A percentile compares a stretch with the other conserved stretches of the same genome.
These are phyloP conservation scores for Rhizophora mangle DNA, from an alignment of 345 rosid species.

Conservation along the genomic window DNA sequence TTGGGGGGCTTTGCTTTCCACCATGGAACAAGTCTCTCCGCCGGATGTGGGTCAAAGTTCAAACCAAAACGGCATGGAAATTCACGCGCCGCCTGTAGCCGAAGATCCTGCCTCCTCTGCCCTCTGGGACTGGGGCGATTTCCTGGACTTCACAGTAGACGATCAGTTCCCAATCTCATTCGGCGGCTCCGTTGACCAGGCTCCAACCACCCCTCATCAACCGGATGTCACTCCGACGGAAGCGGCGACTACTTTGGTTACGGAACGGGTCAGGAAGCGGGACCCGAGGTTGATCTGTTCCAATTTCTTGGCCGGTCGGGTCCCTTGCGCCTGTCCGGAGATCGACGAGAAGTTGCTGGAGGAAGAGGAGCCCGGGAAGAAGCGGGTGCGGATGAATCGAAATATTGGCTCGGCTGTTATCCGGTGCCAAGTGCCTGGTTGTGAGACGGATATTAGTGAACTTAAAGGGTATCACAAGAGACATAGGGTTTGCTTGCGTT, in stretches of 20 bases:
- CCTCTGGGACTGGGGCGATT: slow-evolving; percentile 82
- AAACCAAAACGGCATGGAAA: slow-evolving; percentile 18
- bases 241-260: slow-evolving; percentile 5
- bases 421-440: slow-evolving; percentile 75
- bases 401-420: slow-evolving; percentile 28
- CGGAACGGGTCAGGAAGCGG: slow-evolving; percentile 73
- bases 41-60: neutral
- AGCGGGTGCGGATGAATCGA: slow-evolving; percentile 45
- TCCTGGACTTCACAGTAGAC: slow-evolving; percentile 70
- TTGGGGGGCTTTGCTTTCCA: neutral
- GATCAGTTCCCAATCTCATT: slow-evolving; percentile 48
- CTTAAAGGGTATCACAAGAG: slow-evolving; percentile 90
- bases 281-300: slow-evolving; percentile 85
- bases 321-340: slow-evolving; percentile 95
- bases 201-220: neutral
- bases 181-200: slow-evolving; percentile 17
- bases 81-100: slow-evolving; percentile 26
- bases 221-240: neutral
- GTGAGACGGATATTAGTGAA: slow-evolving; percentile 81
- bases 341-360: slow-evolving; percentile 61
- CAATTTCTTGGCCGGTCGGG: slow-evolving; percentile 73
- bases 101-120: slow-evolving; percentile 48
- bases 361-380: slow-evolving; percentile 55
- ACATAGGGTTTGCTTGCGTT: slow-evolving; percentile 82
- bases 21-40: slow-evolving; percentile 14